These are phyloP conservation scores for Talaromyces thailandensis DNA, from an alignment of 495 filamentous ascomycete genomes.

Conservation along the genomic window DNA sequence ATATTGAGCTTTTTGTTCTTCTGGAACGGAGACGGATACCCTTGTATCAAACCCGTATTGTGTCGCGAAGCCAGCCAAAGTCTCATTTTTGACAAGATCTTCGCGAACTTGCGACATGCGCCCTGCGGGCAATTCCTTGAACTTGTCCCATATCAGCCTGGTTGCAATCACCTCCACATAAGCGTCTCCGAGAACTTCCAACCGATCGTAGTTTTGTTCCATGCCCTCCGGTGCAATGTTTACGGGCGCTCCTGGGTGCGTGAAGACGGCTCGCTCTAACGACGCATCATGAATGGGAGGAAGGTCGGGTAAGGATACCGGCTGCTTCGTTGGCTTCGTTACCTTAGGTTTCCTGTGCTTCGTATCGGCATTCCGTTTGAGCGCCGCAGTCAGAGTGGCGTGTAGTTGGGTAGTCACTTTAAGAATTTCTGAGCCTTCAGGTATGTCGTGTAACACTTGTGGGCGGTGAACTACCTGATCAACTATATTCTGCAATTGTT, in stretches of 20 bases:
- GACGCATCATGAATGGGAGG: constrained; percentile 48
- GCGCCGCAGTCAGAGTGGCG: constrained; percentile 11
- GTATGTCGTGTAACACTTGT: constrained; percentile 1
- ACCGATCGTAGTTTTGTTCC: constrained; percentile 49
- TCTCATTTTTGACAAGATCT: constrained; percentile 67
- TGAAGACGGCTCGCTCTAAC: constrained; percentile 57
- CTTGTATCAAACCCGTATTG: constrained; percentile 59
- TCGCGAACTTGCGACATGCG: constrained; percentile 58
- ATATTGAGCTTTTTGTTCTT: constrained; percentile 23
- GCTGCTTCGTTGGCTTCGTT: not conserved
- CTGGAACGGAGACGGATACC: constrained; percentile 39
- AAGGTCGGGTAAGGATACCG: constrained; percentile 36
- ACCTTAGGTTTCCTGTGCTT: not conserved
- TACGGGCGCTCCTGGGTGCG: constrained; percentile 44
- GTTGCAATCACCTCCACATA: constrained; percentile 64
- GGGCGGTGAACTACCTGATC: constrained; percentile 14
- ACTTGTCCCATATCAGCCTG: constrained; percentile 53
- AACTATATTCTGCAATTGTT: constrained; percentile 12
- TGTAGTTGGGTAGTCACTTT: constrained; percentile 16
- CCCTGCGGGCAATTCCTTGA: constrained; percentile 48
- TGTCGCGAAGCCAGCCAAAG: constrained; percentile 53
- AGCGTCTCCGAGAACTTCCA: constrained; percentile 70
- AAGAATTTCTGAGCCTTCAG: constrained; percentile 14
- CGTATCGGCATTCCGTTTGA: not conserved
- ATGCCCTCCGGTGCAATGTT: constrained; percentile 19